Conservation (phyloP, 257 asterid genomes). For the Verbascum thapsus region DNA sequence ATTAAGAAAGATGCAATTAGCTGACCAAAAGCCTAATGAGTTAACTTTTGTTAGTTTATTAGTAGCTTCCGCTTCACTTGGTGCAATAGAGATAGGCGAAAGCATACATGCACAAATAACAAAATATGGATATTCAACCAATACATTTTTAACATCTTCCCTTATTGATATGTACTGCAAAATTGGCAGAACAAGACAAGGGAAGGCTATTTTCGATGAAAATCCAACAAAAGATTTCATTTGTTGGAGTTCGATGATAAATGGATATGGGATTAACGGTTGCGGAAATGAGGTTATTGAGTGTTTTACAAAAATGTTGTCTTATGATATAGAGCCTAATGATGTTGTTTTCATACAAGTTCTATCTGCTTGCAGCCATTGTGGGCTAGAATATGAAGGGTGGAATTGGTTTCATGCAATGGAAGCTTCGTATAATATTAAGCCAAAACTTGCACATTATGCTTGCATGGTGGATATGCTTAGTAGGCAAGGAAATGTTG, state of each 20-base stretch:
- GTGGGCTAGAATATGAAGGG: conserved; percentile 83
- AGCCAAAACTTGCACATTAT: conserved; percentile 71
- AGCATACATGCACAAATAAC: conserved; percentile 55
- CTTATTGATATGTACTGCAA: conserved; percentile 77
- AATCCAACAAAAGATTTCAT: conserved; percentile 52
- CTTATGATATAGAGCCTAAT: conserved; percentile 59
- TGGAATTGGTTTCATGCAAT: conserved; percentile 79
- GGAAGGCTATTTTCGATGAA: conserved; percentile 55
- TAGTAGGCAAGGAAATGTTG: conserved; percentile 76
- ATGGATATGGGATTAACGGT: conserved; percentile 78
- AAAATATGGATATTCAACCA: conserved; percentile 51
- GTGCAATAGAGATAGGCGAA: conserved; percentile 54
- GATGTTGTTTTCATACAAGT: conserved; percentile 69
- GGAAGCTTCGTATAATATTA: conserved; percentile 51
- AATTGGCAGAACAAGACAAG: conserved; percentile 57
- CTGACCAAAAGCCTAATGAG: conserved; percentile 67
- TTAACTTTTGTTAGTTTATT: conserved; percentile 65
- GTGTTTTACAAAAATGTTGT: conserved; percentile 65
- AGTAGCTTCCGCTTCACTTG: conserved; percentile 50
- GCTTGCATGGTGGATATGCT: conserved; percentile 95
- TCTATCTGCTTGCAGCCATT: conserved; percentile 83
- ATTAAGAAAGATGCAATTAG: conserved; percentile 55
- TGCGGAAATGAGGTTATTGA: conserved; percentile 68
- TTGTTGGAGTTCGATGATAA: conserved; percentile 98
- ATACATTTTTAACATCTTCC: conserved; percentile 54